phyloP scores from a whole-genome alignment of 495 filamentous ascomycete species.

The Astrocystis sublimbata region DNA sequence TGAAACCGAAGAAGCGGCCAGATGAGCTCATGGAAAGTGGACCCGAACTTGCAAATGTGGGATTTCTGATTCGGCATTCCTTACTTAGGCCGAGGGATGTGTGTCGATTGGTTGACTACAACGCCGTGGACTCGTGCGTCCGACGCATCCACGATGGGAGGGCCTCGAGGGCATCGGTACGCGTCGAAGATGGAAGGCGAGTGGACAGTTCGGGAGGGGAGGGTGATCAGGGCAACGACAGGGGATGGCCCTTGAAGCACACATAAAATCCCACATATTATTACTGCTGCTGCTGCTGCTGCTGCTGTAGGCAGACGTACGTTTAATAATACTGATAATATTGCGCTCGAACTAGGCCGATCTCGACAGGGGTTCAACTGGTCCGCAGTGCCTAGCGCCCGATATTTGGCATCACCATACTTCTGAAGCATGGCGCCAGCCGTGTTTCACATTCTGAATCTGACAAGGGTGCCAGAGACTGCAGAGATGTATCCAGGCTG shows the following conservation, averaged over 20 bases:
- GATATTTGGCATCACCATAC: conserved; percentile 20
- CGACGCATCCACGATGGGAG: not conserved
- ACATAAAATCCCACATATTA: too few relatives aligned
- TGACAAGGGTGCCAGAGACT: conserved; percentile 4
- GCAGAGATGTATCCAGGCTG: not conserved
- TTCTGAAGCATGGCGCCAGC: conserved; percentile 24
- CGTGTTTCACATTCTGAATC: conserved; percentile 21
- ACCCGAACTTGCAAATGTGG: conserved; percentile 8
- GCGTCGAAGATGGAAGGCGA: conserved; percentile 1
- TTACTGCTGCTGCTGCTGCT: too few relatives aligned
- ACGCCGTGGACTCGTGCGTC: conserved; percentile 9
- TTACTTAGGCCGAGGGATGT: not conserved
- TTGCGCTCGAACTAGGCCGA: conserved; percentile 3
- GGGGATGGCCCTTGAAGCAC: not conserved
- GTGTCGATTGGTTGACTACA: not conserved
- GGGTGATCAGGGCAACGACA: not conserved
- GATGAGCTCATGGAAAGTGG: conserved; percentile 13
- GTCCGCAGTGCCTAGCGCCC: conserved; percentile 16
- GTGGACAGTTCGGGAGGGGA: not conserved
- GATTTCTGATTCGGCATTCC: conserved; percentile 7
- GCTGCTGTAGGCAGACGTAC: too few relatives aligned
- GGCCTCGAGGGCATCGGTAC: too few relatives aligned
- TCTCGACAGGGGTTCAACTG: conserved; percentile 9
- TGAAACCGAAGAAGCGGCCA: conserved; percentile 1
- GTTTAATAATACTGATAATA: too few relatives aligned